These are phyloP conservation scores for Fusarium phyllophilum DNA, from an alignment of 2,329 filamentous ascomycete species.

Conservation along the genomic window DNA sequence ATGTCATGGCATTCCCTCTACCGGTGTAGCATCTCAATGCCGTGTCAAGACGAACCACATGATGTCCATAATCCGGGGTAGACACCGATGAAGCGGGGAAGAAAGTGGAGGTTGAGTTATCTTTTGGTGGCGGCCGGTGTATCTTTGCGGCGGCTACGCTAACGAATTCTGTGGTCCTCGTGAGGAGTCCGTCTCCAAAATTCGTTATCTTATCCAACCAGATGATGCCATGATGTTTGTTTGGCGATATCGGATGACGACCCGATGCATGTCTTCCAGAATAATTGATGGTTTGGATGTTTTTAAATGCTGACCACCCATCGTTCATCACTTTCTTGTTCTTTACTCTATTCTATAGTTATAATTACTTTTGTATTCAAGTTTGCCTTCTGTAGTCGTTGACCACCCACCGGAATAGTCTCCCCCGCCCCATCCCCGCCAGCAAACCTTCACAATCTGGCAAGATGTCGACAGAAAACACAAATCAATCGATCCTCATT, in stretches of 20 bases:
- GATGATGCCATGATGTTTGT: neutral
- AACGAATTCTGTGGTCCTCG: conserved; percentile 5
- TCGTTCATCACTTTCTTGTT: rapidly evolving
- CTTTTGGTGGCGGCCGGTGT: neutral
- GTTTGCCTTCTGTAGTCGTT: rapidly evolving
- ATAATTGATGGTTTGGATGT: neutral
- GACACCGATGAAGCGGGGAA: conserved; percentile 14
- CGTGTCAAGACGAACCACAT: neutral
- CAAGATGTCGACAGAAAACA: conserved; percentile 5
- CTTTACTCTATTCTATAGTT: rapidly evolving
- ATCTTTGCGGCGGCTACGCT: conserved; percentile 23
- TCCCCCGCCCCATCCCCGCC: neutral
- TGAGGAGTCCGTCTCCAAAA: conserved; percentile 4
- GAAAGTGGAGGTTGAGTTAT: neutral
- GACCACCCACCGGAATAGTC: neutral
- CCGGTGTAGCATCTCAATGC: neutral
- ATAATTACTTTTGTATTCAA: rapidly evolving
- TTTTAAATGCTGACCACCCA: neutral
- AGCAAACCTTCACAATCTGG: neutral
- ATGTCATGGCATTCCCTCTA: rapidly evolving
- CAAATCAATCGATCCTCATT: conserved; percentile 18
- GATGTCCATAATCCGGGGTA: conserved; percentile 14
- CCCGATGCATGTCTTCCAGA: conserved; percentile 6
- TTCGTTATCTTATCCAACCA: conserved; percentile 5
- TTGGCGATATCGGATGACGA: conserved; percentile 12